Evolutionary conservation across 345 rosid species (phyloP).

Genomic region (Eucalyptus albens): DNA sequence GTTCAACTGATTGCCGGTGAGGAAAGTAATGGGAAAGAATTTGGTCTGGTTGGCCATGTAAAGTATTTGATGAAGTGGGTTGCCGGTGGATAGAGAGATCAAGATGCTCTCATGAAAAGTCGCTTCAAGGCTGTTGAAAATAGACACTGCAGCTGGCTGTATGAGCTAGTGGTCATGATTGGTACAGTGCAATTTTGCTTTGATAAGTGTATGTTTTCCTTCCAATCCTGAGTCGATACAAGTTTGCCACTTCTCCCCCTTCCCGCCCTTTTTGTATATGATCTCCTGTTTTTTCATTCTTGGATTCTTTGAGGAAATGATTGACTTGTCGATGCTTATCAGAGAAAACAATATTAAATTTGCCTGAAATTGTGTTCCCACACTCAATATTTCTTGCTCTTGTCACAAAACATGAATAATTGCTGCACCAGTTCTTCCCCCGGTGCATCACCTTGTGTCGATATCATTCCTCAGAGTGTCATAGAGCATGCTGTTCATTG

Average conservation of each 20-base stretch:
- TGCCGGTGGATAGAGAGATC: neutral
- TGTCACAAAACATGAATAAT: neutral
- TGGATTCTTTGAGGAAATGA: neutral
- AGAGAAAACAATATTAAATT: neutral
- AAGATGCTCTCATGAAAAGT: neutral
- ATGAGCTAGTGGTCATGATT: neutral
- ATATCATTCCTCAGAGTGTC: neutral
- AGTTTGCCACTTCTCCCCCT: neutral
- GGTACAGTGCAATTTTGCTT: neutral
- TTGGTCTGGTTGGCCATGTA: neutral
- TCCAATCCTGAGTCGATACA: neutral
- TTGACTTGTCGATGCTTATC: neutral
- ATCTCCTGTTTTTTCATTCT: neutral
- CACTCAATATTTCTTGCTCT: neutral
- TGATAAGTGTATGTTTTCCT: neutral
- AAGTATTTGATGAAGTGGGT: neutral
- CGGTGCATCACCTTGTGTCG: neutral
- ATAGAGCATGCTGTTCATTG: neutral
- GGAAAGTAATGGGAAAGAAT: neutral
- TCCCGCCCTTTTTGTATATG: neutral
- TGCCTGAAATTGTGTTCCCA: neutral
- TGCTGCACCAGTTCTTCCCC: neutral
- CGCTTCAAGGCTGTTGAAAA: neutral
- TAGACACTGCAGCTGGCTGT: neutral
- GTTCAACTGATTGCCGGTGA: slow-evolving; percentile 61